Conservation (phyloP, 2,329 filamentous ascomycete species). For the Rutstroemia sp. region DNA sequence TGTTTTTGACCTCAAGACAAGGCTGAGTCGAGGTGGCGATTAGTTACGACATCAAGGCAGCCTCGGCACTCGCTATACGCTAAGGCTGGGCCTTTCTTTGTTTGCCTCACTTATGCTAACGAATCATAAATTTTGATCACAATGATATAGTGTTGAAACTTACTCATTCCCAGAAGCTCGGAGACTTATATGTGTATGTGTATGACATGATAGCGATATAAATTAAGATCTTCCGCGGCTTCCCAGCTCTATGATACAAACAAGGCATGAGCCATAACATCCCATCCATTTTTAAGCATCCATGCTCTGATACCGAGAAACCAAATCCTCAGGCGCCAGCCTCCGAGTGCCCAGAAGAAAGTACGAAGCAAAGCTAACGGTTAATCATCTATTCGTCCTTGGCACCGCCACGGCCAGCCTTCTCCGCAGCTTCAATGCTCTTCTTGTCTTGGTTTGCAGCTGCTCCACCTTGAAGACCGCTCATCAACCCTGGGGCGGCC, state of each 20-base stretch:
- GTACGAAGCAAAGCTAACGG: neutral
- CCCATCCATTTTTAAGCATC: neutral
- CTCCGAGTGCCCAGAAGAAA: neutral
- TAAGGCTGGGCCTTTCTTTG: neutral
- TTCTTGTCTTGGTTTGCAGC: slow-evolving; percentile 86
- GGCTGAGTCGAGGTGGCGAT: slow-evolving; percentile 8
- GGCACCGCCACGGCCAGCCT: slow-evolving; percentile 60
- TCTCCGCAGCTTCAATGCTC: slow-evolving; percentile 72
- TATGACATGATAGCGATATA: neutral
- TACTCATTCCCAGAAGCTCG: no score
- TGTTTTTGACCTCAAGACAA: neutral
- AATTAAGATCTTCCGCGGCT: neutral
- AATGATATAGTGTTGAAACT: no score
- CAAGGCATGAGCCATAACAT: neutral
- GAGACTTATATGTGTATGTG: neutral
- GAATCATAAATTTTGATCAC: neutral
- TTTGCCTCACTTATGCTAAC: neutral
- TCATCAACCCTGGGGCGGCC: slow-evolving; percentile 74
- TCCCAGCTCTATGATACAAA: slow-evolving; percentile 8
- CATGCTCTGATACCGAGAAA: neutral
- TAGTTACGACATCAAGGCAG: neutral
- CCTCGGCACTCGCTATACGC: neutral
- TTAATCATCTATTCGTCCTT: slow-evolving; percentile 54
- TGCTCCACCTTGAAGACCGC: slow-evolving; percentile 59
- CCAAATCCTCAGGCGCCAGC: neutral